phyloP scores from a whole-genome alignment of 2,329 filamentous ascomycete species.

The Aspergillus fumigatiaffinis region DNA sequence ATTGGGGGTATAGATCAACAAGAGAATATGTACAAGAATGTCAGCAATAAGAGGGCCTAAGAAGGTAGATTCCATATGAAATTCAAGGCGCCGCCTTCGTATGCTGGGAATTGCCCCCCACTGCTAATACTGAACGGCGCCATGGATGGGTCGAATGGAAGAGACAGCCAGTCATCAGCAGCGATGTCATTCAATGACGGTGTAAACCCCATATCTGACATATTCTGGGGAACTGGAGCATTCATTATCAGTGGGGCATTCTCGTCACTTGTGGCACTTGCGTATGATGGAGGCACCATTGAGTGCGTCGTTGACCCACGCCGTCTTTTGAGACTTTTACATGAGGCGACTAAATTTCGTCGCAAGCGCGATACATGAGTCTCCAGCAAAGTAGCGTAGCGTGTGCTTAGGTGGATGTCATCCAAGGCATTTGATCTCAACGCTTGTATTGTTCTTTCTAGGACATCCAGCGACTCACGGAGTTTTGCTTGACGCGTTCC shows the following conservation, averaged over 20 bases:
- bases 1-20: not conserved
- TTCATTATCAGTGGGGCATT: conserved; percentile 18
- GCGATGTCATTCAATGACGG: conserved; percentile 27
- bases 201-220: conserved; percentile 26
- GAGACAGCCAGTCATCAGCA: conserved; percentile 41
- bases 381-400: conserved; percentile 50
- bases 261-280: conserved; percentile 21
- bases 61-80: conserved; percentile 44
- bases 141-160: conserved; percentile 44
- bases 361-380: conserved; percentile 42
- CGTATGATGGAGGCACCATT: conserved; percentile 21
- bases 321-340: conserved; percentile 24
- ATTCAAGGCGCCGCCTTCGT: conserved; percentile 38
- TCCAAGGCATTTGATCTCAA: conserved; percentile 48
- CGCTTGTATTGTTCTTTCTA: conserved; percentile 47
- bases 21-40: not conserved
- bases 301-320: conserved; percentile 25
- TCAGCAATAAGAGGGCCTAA: conserved; percentile 20
- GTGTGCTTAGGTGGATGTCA: conserved; percentile 50
- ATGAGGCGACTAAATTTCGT: conserved; percentile 35
- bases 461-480: conserved; percentile 45
- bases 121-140: conserved; percentile 39
- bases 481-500: conserved; percentile 49
- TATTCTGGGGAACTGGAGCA: conserved; percentile 20
- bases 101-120: conserved; percentile 36